Base-by-base conservation (phyloP, 2,329 filamentous ascomycete genomes). In the Trichoderma breve region DNA sequence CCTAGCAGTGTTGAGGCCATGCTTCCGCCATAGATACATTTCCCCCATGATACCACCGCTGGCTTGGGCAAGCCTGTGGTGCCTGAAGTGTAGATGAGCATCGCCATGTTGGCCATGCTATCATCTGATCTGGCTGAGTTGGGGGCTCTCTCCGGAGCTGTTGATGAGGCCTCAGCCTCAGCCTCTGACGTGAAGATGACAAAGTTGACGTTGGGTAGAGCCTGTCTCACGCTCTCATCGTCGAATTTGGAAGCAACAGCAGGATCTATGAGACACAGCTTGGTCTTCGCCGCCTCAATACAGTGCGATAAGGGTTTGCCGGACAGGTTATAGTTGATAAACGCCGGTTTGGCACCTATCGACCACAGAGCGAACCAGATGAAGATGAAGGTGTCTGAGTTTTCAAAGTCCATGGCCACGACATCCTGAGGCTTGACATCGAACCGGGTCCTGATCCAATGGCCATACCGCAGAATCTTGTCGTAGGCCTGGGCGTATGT, bases 21-120 rank as follows among this genome's bases (percentile, higher is more conserved):
- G 34, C 72, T 78, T 1, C 77, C 84, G 1, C 86, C 89, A 1
- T 86, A 78, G 67, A 86, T 86, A 69, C 87, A 81, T 78, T 94
- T 94, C 26, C 82, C 84, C 91, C 91, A 94, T n/a, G 89, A 89
- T 2, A 94, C 87, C 63, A 94, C 89, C 12, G 92, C 92, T 0
- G 92, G 89, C 78, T 97, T 97, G 11, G 94, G 93, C 74, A 97
- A 82, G 1, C 94, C 94, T 0, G 94, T 97, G 0, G 94, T 97
- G 21, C 94, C 94, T 34, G 91, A 94, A 0, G 94, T 97, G 80
- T 93, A 97, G 75, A 97, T 95, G 74, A 97, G 86, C 58, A 92
- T 85, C 1, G 89, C 91, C 83, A 93, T 89, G 72, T 89, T 87
- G 8, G 86, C 81, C 7, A 83, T 77, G 21, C 83, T 81, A 71